Base-by-base conservation (phyloP, 1,284 basidiomycete species). In the Cutaneotrichosporon sp. region DNA sequence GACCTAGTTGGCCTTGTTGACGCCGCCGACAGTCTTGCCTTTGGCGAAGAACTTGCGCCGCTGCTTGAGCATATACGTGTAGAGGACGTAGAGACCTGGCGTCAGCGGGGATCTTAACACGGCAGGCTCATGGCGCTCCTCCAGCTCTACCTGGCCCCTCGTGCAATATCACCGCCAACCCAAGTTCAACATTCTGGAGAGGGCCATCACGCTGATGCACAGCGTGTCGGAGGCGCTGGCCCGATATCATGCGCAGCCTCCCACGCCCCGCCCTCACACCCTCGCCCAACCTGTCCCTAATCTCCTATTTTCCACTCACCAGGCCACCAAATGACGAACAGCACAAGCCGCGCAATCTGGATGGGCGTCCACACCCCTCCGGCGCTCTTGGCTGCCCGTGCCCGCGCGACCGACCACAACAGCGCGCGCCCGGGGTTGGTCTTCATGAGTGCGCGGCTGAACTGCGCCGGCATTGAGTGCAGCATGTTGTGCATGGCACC, bases 291-390 rank as follows among this genome's bases (percentile, higher is more conserved):
- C 26, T 2, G 26, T 3, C 3, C 26, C 26, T 3, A 26, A 26
- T 26, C 26, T 3, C 26, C 26, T 26, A 26, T 26, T 3, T 26
- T 26, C 26, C 10, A 83, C 86, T 73, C 80, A 94, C 93, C 87
- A 62, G 92, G 92, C 88, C 91, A 93, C 93, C 94, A 97, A 57
- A 89, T 83, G n/a, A 86, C 68, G 79, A 95, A 93, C 68, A 95
- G 81, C 4, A 80, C 76, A 0, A 84, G 85, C 26, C 88, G 85
- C 58, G 88, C 87, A 6, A 84, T 80, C 30, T 84, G 75, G 53
- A 73, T 70, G 65, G 71, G 72, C 8, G 67, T 71, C 78, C 78
- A 80, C 32, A 56, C 42, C 0, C 30, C 62, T n/a, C 49, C 47
- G 22, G 50, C n/a, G 14, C 18, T 4, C 18, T 42, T 30, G 11